A percentile compares a stretch with the other conserved stretches of the same genome.
Evolutionary conservation across 2,329 filamentous ascomycete species (phyloP).

Genomic region (Alternaria sp.): DNA sequence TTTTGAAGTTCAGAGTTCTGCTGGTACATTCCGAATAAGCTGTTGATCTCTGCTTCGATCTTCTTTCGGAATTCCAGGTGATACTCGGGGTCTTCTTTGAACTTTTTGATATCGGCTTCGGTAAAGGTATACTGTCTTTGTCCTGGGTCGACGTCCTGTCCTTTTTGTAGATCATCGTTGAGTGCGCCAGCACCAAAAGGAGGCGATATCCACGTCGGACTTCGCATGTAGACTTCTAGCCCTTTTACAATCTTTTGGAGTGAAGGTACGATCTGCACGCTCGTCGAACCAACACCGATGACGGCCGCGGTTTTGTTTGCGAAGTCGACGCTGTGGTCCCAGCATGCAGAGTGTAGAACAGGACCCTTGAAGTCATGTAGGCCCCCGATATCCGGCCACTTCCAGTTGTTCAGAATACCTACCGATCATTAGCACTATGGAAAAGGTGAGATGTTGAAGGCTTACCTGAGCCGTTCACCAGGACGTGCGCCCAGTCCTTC

Average conservation of each 20-base stretch:
- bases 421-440: slow-evolving; percentile 48
- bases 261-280: slow-evolving; percentile 49
- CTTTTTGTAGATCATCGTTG: slow-evolving; percentile 44
- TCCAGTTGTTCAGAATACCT: slow-evolving; percentile 56
- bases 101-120: slow-evolving; percentile 64
- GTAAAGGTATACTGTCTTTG: slow-evolving; percentile 56
- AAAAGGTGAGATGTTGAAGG: background rate
- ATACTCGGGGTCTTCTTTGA: slow-evolving; percentile 64
- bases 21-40: slow-evolving; percentile 62
- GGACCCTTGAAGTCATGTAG: slow-evolving; percentile 55
- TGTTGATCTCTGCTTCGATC: slow-evolving; percentile 61
- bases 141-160: slow-evolving; percentile 50
- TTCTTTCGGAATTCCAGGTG: slow-evolving; percentile 60
- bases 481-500: slow-evolving; percentile 50
- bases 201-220: slow-evolving; percentile 53
- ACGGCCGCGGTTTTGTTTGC: slow-evolving; percentile 41
- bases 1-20: slow-evolving; percentile 57
- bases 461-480: slow-evolving; percentile 56
- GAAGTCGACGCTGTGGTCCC: slow-evolving; percentile 52
- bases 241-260: slow-evolving; percentile 50
- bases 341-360: slow-evolving; percentile 55
- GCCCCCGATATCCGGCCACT: slow-evolving; percentile 55
- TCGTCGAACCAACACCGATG: slow-evolving; percentile 47
- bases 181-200: slow-evolving; percentile 50
- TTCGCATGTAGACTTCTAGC: slow-evolving; percentile 49